Evolutionary conservation across 1,284 basidiomycete species (phyloP).

Genomic region (Pseudozyma tsukubaensis): DNA sequence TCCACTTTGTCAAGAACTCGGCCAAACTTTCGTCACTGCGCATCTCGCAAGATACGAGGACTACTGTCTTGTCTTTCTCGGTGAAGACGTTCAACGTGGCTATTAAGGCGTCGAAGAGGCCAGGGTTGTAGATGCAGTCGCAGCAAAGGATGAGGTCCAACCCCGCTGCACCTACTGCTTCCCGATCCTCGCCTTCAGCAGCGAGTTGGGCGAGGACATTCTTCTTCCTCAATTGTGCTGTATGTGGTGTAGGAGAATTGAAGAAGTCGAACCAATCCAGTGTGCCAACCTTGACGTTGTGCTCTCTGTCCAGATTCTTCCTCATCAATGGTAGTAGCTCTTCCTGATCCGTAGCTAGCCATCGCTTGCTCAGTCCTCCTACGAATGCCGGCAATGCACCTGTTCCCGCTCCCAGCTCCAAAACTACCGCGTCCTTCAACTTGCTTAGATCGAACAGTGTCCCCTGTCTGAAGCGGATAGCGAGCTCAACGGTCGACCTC

Average conservation of each 20-base stretch:
- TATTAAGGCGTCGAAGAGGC: slow-evolving; percentile 56
- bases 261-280: slow-evolving; percentile 55
- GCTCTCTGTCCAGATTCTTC: slow-evolving; percentile 34
- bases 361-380: slow-evolving; percentile 27
- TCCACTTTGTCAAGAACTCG: slow-evolving; percentile 54
- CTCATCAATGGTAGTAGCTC: slow-evolving; percentile 51
- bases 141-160: slow-evolving; percentile 55
- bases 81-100: slow-evolving; percentile 54
- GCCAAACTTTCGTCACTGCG: slow-evolving; percentile 49
- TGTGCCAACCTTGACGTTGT: slow-evolving; percentile 6
- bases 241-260: slow-evolving; percentile 20
- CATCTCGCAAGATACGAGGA: slow-evolving; percentile 58
- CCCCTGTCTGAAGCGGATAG: slow-evolving; percentile 24
- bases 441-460: slow-evolving; percentile 19
- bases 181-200: background rate
- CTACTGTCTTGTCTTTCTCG: slow-evolving; percentile 34
- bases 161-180: background rate
- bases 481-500: slow-evolving; percentile 57
- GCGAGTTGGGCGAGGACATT: slow-evolving; percentile 27
- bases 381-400: slow-evolving; percentile 56
- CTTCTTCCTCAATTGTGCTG: slow-evolving; percentile 20
- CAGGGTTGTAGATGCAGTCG: slow-evolving; percentile 65
- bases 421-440: slow-evolving; percentile 27
- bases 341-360: slow-evolving; percentile 62
- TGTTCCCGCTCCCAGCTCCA: slow-evolving; percentile 65